Percentiles rank a stretch among this genome's conserved stretches.
Evolutionary conservation across 805 yeast species (phyloP).

Genomic region (Saturnispora hagleri): DNA sequence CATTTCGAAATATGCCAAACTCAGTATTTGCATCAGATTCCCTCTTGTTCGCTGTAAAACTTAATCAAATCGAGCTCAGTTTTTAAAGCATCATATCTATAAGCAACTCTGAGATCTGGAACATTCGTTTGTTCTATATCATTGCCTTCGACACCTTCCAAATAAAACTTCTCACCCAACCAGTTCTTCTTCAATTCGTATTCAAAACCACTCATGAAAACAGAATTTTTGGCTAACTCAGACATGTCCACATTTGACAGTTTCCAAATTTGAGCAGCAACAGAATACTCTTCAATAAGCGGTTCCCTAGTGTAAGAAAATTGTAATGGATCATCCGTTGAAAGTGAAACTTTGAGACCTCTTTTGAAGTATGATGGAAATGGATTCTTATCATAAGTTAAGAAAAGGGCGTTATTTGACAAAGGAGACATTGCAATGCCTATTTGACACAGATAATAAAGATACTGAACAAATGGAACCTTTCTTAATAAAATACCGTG

Average conservation of each 20-base stretch:
- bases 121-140: constrained; percentile 92
- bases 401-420: constrained; percentile 89
- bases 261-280: constrained; percentile 96
- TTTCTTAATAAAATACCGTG: constrained; percentile 93
- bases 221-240: constrained; percentile 90
- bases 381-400: constrained; percentile 96
- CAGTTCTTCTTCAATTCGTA: constrained; percentile 78
- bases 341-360: constrained; percentile 88
- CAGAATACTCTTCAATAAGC: constrained; percentile 92
- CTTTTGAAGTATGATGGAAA: constrained; percentile 83
- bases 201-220: constrained; percentile 91
- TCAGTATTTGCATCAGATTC: neutral
- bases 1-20: neutral
- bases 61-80: constrained; percentile 64
- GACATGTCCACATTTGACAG: constrained; percentile 94
- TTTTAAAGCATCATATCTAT: constrained; percentile 70
- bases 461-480: constrained; percentile 88
- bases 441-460: constrained; percentile 88
- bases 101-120: constrained; percentile 78
- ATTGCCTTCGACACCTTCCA: constrained; percentile 66
- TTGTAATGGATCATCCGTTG: constrained; percentile 97
- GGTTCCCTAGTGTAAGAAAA: constrained; percentile 97
- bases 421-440: constrained; percentile 98
- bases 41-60: constrained; percentile 34
- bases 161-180: constrained; percentile 62